Percentiles rank a stretch among this genome's conserved stretches.
Conservation (phyloP, 140 eudicot genomes). For the Anethum foeniculum region DNA sequence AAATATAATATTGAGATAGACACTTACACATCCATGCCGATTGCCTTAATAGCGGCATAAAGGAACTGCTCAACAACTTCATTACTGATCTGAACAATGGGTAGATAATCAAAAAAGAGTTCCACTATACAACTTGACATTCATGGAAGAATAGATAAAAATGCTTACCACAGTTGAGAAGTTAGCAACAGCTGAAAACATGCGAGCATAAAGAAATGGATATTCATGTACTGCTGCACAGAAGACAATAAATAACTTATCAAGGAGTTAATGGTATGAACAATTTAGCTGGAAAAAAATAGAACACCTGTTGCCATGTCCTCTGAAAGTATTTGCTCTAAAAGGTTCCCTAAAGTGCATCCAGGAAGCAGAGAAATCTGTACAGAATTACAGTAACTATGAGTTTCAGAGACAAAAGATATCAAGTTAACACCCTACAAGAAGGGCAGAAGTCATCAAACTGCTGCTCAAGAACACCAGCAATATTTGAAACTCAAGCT, state of each 20-base stretch:
- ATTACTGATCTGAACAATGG: slow-evolving; percentile 47
- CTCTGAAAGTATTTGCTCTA: slow-evolving; percentile 64
- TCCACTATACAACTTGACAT: slow-evolving; percentile 1
- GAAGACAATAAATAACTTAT: slow-evolving; percentile 9
- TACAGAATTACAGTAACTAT: slow-evolving; percentile 7
- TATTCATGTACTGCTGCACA: slow-evolving; percentile 66
- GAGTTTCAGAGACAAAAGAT: not conserved
- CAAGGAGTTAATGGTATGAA: slow-evolving; percentile 7
- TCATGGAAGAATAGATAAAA: slow-evolving; percentile 2
- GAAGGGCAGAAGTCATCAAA: not conserved
- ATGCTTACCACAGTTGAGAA: slow-evolving; percentile 74
- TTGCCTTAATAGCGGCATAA: slow-evolving; percentile 66
- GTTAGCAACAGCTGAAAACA: slow-evolving; percentile 75
- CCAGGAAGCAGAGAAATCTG: slow-evolving; percentile 53
- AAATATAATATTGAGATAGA: not conserved
- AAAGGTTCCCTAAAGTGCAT: slow-evolving; percentile 38
- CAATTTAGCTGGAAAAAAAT: not conserved
- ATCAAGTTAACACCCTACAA: not conserved
- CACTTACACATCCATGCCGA: slow-evolving; percentile 91
- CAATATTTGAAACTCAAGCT: not conserved
- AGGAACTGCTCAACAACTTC: slow-evolving; percentile 63
- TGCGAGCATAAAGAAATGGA: slow-evolving; percentile 90
- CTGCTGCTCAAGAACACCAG: not conserved
- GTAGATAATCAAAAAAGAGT: slow-evolving; percentile 7
- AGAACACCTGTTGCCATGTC: slow-evolving; percentile 72